Percentiles rank a stretch among this genome's conserved stretches.
These are phyloP conservation scores for Ascoidea asiatica DNA, from an alignment of 805 yeast genomes.

Conservation along the genomic window DNA sequence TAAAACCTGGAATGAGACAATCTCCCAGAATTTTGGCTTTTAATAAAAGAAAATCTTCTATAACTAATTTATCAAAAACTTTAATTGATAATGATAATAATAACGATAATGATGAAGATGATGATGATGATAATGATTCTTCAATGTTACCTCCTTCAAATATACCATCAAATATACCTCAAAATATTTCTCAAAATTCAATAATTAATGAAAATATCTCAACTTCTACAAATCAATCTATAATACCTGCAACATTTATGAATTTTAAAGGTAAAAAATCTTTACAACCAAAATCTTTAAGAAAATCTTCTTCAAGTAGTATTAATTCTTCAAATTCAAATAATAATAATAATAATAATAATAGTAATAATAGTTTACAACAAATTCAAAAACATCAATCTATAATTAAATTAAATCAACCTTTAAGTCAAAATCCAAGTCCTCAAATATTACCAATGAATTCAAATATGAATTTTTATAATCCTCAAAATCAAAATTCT, in stretches of 20 bases:
- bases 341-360: no score
- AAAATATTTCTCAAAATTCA: conserved; percentile 14
- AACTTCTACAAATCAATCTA: conserved; percentile 10
- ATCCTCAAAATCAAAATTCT: conserved; percentile 11
- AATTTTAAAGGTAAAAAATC: conserved; percentile 11
- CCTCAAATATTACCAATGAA: conserved; percentile 12
- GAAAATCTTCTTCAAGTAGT: not conserved
- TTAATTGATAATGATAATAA: conserved; percentile 1
- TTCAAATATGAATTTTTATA: conserved; percentile 10
- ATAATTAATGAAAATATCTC: conserved; percentile 5
- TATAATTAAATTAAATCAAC: not conserved
- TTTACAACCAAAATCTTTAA: conserved; percentile 4
- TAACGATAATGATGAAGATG: conserved; percentile 2
- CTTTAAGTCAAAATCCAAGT: not conserved
- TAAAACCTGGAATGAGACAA: conserved; percentile 18
- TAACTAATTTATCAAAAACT: conserved; percentile 5
- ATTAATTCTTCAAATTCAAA: not conserved
- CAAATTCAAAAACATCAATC: not conserved
- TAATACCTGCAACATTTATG: conserved; percentile 17
- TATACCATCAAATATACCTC: conserved; percentile 12
- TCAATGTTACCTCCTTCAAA: conserved; percentile 16
- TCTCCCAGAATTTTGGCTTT: conserved; percentile 1
- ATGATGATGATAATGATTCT: conserved; percentile 2
- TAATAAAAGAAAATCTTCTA: not conserved
- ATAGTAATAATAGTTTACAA: no score